These are phyloP conservation scores for Phytopythium mirpurense DNA, from an alignment of 352 stramenopile species.

Conservation along the genomic window DNA sequence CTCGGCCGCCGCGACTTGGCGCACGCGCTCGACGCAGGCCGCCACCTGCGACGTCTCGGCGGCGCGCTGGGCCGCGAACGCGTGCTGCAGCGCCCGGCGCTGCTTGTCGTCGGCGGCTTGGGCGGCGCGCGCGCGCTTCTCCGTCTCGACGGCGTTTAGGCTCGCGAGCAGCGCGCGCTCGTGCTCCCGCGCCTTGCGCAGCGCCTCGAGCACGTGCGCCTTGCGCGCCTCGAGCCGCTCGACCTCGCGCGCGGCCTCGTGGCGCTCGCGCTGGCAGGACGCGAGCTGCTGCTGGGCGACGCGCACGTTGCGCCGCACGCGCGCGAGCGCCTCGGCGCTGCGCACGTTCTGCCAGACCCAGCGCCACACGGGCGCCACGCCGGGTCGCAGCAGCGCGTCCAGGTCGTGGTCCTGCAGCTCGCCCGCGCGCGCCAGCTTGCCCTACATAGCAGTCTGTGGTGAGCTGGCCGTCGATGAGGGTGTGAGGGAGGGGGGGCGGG, in stretches of 20 bases:
- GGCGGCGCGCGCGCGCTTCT: conserved; percentile 9
- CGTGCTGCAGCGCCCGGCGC: conserved; percentile 23
- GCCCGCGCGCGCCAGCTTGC: conserved; percentile 22
- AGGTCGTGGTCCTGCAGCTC: conserved; percentile 34
- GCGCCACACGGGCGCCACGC: conserved; percentile 26
- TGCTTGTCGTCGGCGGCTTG: conserved; percentile 15
- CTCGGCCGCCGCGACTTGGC: neutral
- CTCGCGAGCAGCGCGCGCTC: conserved; percentile 19
- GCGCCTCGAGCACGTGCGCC: conserved; percentile 16
- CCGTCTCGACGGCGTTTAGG: conserved; percentile 22
- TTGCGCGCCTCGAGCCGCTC: conserved; percentile 16
- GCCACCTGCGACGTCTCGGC: neutral
- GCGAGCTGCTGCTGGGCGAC: conserved; percentile 24
- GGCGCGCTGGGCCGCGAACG: conserved; percentile 20
- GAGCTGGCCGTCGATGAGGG: neutral
- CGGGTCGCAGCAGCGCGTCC: conserved; percentile 31
- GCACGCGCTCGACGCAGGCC: neutral
- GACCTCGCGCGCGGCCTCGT: conserved; percentile 16
- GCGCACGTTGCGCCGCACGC: conserved; percentile 20
- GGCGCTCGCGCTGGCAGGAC: conserved; percentile 29
- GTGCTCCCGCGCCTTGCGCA: conserved; percentile 16
- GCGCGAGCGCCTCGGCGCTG: conserved; percentile 28
- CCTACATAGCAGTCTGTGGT: conserved; percentile 10
- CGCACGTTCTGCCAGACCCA: conserved; percentile 37
- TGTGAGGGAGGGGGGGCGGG: neutral